Evolutionary conservation across 2,329 filamentous ascomycete species (phyloP), one percentile per base, ranked within the genome.

Genomic region (Penicillium sp.): DNA sequence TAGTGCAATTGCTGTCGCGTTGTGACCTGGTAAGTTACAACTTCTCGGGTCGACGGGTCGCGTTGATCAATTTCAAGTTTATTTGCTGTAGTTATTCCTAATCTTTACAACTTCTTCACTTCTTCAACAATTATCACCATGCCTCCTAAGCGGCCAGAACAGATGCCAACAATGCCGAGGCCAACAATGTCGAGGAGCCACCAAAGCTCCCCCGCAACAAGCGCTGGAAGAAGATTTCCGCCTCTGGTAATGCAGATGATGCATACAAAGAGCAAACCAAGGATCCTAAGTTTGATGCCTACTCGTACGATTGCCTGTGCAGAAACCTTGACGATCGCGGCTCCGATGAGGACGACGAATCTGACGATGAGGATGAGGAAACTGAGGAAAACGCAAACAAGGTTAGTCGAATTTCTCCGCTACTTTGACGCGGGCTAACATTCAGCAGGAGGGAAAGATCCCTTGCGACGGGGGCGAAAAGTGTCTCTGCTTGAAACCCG

Each of bases 201-300:
- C n/a, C 24, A 8, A 13, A n/a, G 6, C 15, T 29, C 7, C 27
- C 44, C 37, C 25, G 44, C 6, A 39, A 20, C 35, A 29, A 29
- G 44, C 44, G 44, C 15, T 49, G 35, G 42, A 40, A 41, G 6
- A 44, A 44, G 42, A 3, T 44, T 33, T 49, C 46, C 10, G 46
- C 18, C 13, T 49, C 35, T 8, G 42, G 24, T 15, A 49, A 49
- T 20, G 46, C 46, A 4, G 41, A 49, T 25, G 24, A 12, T 12
- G 42, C 18, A 41, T 44, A 40, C 28, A 44, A 18, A 6, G 23
- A 18, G 12, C 20, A 38, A 4, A 12, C 27, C 7, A 15, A 13
- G 15, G 24, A 31, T 24, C 44, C 35, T 12, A 23, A 23, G 20
- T 18, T 18, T 18, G 44, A 35, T 23, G 35, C 35, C n/a, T 46